phyloP scores from a whole-genome alignment of 2,329 filamentous ascomycete genomes.

The Penicillium paneum region DNA sequence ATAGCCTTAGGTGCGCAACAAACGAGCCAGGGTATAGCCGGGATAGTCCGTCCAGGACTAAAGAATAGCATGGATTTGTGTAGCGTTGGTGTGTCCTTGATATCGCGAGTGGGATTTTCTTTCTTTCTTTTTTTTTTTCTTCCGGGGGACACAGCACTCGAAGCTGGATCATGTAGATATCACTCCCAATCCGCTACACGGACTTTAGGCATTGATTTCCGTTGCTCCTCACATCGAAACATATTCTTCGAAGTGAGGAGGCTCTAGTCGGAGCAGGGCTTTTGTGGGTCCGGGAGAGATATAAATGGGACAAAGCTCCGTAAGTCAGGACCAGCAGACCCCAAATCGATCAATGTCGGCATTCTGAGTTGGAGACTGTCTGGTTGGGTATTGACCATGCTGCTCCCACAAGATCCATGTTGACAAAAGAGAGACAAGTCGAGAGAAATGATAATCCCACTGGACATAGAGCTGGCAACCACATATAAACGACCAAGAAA shows the following conservation, averaged over 20 bases:
- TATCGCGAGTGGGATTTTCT: constrained; percentile 9
- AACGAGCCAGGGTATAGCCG: constrained; percentile 17
- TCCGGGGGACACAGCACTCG: constrained; percentile 19
- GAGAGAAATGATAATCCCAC: not conserved
- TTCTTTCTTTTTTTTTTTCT: constrained; percentile 12
- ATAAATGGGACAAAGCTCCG: not conserved
- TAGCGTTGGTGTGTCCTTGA: constrained; percentile 15
- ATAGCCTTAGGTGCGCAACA: constrained; percentile 17
- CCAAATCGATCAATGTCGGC: not conserved
- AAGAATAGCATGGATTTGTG: constrained; percentile 22
- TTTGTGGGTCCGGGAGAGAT: not conserved
- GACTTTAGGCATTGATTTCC: constrained; percentile 8
- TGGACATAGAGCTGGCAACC: not conserved
- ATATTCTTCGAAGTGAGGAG: not conserved
- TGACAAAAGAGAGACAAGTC: not conserved
- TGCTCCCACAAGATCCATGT: not conserved
- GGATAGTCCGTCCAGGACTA: constrained; percentile 20
- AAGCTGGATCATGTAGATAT: constrained; percentile 7
- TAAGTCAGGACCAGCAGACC: not conserved
- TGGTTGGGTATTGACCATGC: not conserved
- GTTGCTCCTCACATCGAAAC: not conserved
- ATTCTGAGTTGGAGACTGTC: not conserved
- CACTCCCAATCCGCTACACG: constrained; percentile 8
- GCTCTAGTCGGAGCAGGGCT: not conserved
- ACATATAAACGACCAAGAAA: constrained; percentile 18